Conservation (phyloP, 306 rosid genomes). For the Erythrophleum fordii region DNA sequence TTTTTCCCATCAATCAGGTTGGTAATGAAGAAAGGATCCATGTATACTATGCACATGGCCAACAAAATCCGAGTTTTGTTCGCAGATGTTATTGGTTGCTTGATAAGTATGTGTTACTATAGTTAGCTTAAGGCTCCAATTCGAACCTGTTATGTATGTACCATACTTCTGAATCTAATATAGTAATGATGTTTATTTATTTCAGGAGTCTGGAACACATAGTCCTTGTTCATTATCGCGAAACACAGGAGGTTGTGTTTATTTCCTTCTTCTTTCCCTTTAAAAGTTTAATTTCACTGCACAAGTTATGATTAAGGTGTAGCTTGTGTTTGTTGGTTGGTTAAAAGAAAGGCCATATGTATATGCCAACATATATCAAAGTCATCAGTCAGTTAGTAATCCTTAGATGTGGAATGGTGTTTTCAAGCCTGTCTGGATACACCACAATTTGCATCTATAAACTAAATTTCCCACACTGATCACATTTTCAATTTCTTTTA, state of each 20-base stretch:
- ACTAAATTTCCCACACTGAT: background rate
- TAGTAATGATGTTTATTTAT: slow-evolving; percentile 28
- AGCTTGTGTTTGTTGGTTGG: slow-evolving; percentile 22
- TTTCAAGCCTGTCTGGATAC: slow-evolving; percentile 25
- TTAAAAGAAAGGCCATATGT: slow-evolving; percentile 12
- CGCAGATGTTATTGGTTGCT: slow-evolving; percentile 98
- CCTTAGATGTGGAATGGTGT: slow-evolving; percentile 20
- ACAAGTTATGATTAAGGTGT: slow-evolving; percentile 26
- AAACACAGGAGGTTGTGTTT: slow-evolving; percentile 79
- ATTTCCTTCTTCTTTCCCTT: slow-evolving; percentile 26
- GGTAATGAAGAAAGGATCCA: slow-evolving; percentile 98
- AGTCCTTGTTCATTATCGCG: slow-evolving; percentile 99
- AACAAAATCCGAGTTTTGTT: slow-evolving; percentile 75
- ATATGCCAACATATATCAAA: background rate
- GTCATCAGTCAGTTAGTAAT: slow-evolving; percentile 20
- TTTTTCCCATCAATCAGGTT: slow-evolving; percentile 58
- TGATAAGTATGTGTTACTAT: slow-evolving; percentile 75
- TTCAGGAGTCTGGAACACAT: slow-evolving; percentile 95
- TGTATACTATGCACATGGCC: slow-evolving; percentile 96
- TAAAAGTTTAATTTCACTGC: slow-evolving; percentile 28
- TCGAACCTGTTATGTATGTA: slow-evolving; percentile 24
- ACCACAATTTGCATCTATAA: background rate
- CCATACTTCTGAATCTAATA: slow-evolving; percentile 34
- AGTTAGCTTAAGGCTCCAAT: slow-evolving; percentile 19
- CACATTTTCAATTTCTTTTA: slow-evolving; percentile 1